Percentiles rank a stretch among this genome's conserved stretches.
Evolutionary conservation across 2,329 filamentous ascomycete genomes (phyloP).

Genomic region (Fragosphaeria purpurea): DNA sequence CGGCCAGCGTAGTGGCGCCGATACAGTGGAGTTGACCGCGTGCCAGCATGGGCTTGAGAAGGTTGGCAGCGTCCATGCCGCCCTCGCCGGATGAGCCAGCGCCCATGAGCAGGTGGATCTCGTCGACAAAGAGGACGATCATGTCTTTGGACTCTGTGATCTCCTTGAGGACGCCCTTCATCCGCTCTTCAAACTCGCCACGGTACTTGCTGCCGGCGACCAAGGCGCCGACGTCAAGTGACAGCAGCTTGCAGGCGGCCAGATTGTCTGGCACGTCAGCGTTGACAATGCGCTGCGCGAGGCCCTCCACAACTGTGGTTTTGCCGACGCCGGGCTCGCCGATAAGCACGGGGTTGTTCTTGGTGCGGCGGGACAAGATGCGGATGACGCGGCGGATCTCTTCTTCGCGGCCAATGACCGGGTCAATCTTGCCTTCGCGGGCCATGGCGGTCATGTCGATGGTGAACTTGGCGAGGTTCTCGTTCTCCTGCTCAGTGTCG

Average conservation of each 20-base stretch:
- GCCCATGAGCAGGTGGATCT: slow-evolving; percentile 97
- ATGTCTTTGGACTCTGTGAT: slow-evolving; percentile 91
- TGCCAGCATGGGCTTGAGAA: slow-evolving; percentile 96
- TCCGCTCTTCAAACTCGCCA: slow-evolving; percentile 96
- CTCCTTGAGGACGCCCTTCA: slow-evolving; percentile 98
- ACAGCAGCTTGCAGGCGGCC: slow-evolving; percentile 85
- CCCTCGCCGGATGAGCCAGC: slow-evolving; percentile 90
- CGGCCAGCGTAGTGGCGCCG: slow-evolving; percentile 85
- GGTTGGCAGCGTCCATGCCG: slow-evolving; percentile 96
- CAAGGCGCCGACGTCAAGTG: slow-evolving; percentile 86
- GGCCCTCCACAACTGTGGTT: slow-evolving; percentile 92
- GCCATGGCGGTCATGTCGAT: slow-evolving; percentile 98
- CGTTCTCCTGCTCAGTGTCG: slow-evolving; percentile 83
- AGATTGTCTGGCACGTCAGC: slow-evolving; percentile 93
- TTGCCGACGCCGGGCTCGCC: slow-evolving; percentile 98
- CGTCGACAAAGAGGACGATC: slow-evolving; percentile 96
- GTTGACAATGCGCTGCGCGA: slow-evolving; percentile 92
- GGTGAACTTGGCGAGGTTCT: slow-evolving; percentile 96
- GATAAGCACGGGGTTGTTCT: slow-evolving; percentile 98
- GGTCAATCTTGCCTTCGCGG: slow-evolving; percentile 93
- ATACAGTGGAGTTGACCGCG: slow-evolving; percentile 96
- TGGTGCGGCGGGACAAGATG: slow-evolving; percentile 85
- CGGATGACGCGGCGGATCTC: slow-evolving; percentile 88
- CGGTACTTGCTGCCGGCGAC: slow-evolving; percentile 98
- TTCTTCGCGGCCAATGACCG: slow-evolving; percentile 92